Conservation (phyloP, 2,329 filamentous ascomycete species). For the Cladosporium colombiae region DNA sequence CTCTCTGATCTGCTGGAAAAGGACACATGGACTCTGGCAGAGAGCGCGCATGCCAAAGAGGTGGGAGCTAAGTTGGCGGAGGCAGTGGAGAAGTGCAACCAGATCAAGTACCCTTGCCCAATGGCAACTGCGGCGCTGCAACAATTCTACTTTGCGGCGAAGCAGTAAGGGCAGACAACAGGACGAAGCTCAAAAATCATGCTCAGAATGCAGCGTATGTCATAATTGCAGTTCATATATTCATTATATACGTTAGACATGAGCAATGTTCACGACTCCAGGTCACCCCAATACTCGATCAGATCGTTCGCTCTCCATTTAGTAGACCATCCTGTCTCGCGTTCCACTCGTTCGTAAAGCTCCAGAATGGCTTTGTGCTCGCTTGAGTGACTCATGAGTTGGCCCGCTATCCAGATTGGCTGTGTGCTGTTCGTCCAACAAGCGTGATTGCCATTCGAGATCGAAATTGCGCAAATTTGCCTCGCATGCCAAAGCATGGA, state of each 20-base stretch:
- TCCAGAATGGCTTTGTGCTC: constrained; percentile 51
- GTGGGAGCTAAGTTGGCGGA: constrained; percentile 42
- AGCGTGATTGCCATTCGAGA: constrained; percentile 48
- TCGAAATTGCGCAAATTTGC: constrained; percentile 50
- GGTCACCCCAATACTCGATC: constrained; percentile 54
- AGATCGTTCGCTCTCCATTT: constrained; percentile 56
- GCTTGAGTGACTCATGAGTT: constrained; percentile 48
- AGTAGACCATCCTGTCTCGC: constrained; percentile 56
- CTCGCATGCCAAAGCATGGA: constrained; percentile 52
- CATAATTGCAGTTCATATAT: not conserved
- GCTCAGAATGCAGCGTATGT: not conserved
- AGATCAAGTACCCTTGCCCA: constrained; percentile 37
- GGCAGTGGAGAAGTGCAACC: constrained; percentile 44
- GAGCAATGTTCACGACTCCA: constrained; percentile 3
- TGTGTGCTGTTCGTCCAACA: constrained; percentile 51
- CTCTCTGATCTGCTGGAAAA: constrained; percentile 39
- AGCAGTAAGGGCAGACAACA: not conserved
- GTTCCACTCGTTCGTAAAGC: constrained; percentile 52
- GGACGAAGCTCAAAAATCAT: not conserved
- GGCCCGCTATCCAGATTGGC: constrained; percentile 52
- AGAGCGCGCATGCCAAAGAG: constrained; percentile 41
- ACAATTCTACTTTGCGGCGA: constrained; percentile 37
- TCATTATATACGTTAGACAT: constrained; percentile 5
- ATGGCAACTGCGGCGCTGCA: constrained; percentile 40
- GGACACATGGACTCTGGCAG: constrained; percentile 37